A percentile compares a stretch with the other conserved stretches of the same genome.
Evolutionary conservation across 2,329 filamentous ascomycete species (phyloP).

Genomic region (Thermomyces lanuginosus): DNA sequence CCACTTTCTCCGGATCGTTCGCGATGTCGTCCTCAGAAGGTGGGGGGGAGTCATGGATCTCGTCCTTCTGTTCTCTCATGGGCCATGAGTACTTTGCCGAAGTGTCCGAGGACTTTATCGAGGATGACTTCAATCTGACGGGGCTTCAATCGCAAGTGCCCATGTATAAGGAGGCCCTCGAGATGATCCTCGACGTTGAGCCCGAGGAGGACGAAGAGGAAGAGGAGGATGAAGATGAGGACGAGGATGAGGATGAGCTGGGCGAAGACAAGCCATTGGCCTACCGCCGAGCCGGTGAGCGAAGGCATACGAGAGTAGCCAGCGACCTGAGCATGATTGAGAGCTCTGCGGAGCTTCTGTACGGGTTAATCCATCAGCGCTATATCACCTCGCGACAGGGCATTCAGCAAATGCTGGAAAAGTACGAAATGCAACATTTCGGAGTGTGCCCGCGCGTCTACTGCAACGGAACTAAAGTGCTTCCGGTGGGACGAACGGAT

Average conservation of each 20-base stretch:
- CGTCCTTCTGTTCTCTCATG: constrained; percentile 84
- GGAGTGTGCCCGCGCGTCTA: constrained; percentile 87
- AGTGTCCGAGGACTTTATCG: constrained; percentile 96
- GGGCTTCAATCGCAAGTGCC: constrained; percentile 87
- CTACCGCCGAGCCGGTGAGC: constrained; percentile 41
- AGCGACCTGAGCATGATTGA: constrained; percentile 93
- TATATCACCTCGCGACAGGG: constrained; percentile 94
- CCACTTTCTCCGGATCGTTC: constrained; percentile 23
- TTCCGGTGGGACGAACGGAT: constrained; percentile 86
- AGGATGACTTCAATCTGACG: constrained; percentile 98
- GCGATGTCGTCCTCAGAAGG: constrained; percentile 30
- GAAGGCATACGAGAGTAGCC: constrained; percentile 70
- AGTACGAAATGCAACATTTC: constrained; percentile 94
- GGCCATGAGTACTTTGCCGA: constrained; percentile 99
- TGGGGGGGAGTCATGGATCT: constrained; percentile 83
- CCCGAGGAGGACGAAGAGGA: constrained; percentile 68
- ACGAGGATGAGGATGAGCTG: constrained; percentile 52
- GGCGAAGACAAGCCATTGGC: constrained; percentile 35
- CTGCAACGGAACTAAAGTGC: constrained; percentile 75
- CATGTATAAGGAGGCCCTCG: constrained; percentile 97
- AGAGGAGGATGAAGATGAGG: constrained; percentile 50
- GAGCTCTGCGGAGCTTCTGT: constrained; percentile 92
- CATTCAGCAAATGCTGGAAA: constrained; percentile 98
- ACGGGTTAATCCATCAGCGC: constrained; percentile 93
- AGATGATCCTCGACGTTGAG: constrained; percentile 98